These are phyloP conservation scores for Fusarium xylarioides DNA, from an alignment of 2,329 filamentous ascomycete genomes.

Conservation along the genomic window DNA sequence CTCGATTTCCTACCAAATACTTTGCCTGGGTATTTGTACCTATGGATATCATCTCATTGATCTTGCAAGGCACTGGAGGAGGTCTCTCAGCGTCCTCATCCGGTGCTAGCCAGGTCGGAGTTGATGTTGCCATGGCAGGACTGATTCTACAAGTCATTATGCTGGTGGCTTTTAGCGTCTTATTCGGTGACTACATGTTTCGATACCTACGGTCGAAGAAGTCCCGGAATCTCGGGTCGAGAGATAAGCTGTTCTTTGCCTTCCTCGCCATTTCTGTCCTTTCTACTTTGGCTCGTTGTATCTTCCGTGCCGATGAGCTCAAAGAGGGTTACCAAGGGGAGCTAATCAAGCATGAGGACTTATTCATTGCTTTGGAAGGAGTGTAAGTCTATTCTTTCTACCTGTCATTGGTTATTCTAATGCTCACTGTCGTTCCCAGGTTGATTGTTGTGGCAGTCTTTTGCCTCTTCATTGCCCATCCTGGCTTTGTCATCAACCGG, in stretches of 20 bases:
- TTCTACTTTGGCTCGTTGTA: conserved; percentile 63
- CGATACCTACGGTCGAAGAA: conserved; percentile 30
- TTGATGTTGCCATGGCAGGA: conserved; percentile 59
- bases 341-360: conserved; percentile 54
- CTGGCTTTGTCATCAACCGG: conserved; percentile 4
- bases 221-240: background rate
- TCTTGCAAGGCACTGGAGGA: conserved; percentile 61
- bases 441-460: conserved; percentile 23
- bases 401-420: rapidly evolving
- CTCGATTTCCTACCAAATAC: conserved; percentile 47
- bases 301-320: conserved; percentile 66
- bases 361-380: conserved; percentile 57
- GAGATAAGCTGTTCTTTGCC: conserved; percentile 40
- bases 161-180: conserved; percentile 54
- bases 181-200: conserved; percentile 53
- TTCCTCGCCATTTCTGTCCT: conserved; percentile 60
- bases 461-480: conserved; percentile 15
- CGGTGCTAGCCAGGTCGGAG: conserved; percentile 53
- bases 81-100: conserved; percentile 49
- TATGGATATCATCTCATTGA: conserved; percentile 60
- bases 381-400: conserved; percentile 21
- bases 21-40: conserved; percentile 54
- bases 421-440: background rate
- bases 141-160: conserved; percentile 60
- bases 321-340: conserved; percentile 62